Base-by-base conservation (phyloP, 257 asterid species). In the Haberlea rhodopensis region DNA sequence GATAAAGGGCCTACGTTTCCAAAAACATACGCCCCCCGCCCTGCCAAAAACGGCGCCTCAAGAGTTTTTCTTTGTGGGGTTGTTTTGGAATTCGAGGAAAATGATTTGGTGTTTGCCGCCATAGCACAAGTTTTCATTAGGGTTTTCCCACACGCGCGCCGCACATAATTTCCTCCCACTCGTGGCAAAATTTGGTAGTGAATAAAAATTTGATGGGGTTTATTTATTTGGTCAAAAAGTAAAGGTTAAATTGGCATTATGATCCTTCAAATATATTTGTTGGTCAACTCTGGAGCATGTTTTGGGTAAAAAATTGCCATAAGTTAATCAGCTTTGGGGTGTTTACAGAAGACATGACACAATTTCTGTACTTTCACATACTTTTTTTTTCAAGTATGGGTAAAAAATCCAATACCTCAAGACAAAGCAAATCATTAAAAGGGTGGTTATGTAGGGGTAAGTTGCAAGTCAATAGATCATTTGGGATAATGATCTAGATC, bases 41-140 rank as follows among this genome's bases (percentile, higher is more conserved):
- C 76, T 75, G 5, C 21, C 37, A 40, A 51, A 66, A 61, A 64
- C 48, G 78, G 80, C 84, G 82, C 82, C 68, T 51, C 20, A 27
- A 34, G 27, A 45, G 57, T 5, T 69, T 57, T n/a, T 19, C 26
- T 18, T 40, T 7, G 28, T 10, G 22, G 76, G 90, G 79, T 29
- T 11, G 9, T 6, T 76, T 68, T n/a, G 87, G 61, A 62, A 62
- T 76, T 64, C 37, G 5, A 1, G 8, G 66, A 57, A 2, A n/a
- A 31, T 69, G 62, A 71, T 71, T 78, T 82, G 62, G 73, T 58
- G 82, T 76, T 80, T 81, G 86, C 86, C 86, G 86, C 86, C 83
- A 67, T 66, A 3, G 52, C 32, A 18, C 40, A 45, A 24, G 28
- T 28, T 37, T 15, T 13, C 48, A 25, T 23, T 55, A 53, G 65